Conservation (phyloP, 208 protist species). For the Trichomonas gallinae region DNA sequence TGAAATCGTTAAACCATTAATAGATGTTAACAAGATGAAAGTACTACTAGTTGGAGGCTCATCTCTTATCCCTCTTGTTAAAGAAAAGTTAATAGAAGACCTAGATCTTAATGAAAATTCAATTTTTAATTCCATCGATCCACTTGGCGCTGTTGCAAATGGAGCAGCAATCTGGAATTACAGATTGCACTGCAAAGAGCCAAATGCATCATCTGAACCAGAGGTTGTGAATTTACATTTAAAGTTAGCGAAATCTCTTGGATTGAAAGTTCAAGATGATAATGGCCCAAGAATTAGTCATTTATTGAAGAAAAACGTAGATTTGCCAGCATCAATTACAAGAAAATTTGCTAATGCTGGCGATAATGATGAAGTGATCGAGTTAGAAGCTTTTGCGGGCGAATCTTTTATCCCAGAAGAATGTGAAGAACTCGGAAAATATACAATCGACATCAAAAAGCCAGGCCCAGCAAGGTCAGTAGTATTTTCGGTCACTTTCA, state of each 20-base stretch:
- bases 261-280: background rate
- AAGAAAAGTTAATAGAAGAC: constrained; percentile 29
- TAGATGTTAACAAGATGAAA: constrained; percentile 39
- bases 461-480: no score
- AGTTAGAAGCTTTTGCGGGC: background rate
- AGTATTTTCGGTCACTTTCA: no score
- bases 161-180: constrained; percentile 84
- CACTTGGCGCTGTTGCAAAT: constrained; percentile 71
- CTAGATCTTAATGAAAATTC: constrained; percentile 36
- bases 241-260: background rate
- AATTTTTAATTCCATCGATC: constrained; percentile 27
- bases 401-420: background rate
- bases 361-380: background rate
- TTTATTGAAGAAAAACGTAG: background rate
- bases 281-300: background rate
- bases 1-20: background rate
- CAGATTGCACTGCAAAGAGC: constrained; percentile 40
- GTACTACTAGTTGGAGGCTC: constrained; percentile 51
- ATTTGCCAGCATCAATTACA: background rate
- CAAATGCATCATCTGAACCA: background rate
- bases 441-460: background rate
- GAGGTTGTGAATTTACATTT: background rate
- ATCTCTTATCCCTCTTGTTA: constrained; percentile 38
- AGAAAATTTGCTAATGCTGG: background rate
- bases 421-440: background rate